Evolutionary conservation across 2,329 filamentous ascomycete species (phyloP).

Genomic region (Aspergillus novoparasiticus): DNA sequence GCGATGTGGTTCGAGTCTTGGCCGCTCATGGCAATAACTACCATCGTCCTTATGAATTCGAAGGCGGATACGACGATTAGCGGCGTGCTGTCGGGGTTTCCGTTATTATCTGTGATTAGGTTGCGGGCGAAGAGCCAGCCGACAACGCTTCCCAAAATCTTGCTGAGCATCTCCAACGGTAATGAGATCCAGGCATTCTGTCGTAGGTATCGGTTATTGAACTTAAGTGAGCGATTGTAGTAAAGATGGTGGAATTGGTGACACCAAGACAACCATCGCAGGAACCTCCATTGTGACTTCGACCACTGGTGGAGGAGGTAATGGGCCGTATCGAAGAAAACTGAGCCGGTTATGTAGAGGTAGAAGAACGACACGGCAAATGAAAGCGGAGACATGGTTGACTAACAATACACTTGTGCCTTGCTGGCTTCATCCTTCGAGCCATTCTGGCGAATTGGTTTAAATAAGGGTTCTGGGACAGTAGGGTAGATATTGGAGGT

Average conservation of each 20-base stretch:
- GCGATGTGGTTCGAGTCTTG: conserved; percentile 22
- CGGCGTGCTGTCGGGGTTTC: not conserved
- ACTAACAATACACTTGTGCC: not conserved
- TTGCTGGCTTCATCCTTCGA: not conserved
- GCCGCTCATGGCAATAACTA: conserved; percentile 17
- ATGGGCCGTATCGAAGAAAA: conserved; percentile 24
- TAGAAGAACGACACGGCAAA: conserved; percentile 11
- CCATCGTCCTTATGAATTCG: conserved; percentile 5
- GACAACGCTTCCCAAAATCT: conserved; percentile 11
- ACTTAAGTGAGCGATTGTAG: conserved; percentile 20
- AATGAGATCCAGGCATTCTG: conserved; percentile 21
- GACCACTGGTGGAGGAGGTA: conserved; percentile 20
- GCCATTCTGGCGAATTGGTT: not conserved
- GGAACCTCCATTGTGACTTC: conserved; percentile 14
- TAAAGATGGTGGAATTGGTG: conserved; percentile 26
- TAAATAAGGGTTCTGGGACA: not conserved
- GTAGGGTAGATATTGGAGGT: not conserved
- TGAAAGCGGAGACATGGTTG: conserved; percentile 4
- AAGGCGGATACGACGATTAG: not conserved
- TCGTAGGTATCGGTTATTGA: conserved; percentile 17
- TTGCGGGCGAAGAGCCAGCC: conserved; percentile 11
- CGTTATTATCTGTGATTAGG: not conserved
- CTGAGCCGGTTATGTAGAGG: conserved; percentile 17
- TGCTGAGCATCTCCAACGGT: conserved; percentile 18
- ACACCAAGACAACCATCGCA: conserved; percentile 17